Evolutionary conservation across 2,329 filamentous ascomycete genomes (phyloP), one percentile per base, ranked within the genome.

Genomic region (Claviceps quebecensis): DNA sequence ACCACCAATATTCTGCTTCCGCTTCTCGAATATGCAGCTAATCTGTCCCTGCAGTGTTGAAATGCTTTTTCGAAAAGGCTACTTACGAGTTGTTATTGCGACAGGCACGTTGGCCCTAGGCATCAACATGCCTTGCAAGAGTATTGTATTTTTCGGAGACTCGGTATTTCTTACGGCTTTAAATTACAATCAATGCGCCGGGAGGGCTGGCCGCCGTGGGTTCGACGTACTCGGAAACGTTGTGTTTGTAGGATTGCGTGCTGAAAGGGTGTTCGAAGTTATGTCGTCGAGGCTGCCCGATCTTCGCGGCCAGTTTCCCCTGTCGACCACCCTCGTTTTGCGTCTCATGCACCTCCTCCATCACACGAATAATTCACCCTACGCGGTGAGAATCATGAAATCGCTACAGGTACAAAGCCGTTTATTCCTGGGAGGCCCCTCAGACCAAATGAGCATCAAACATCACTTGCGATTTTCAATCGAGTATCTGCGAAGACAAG

Each of bases 101-200:
- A 90, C 86, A 1, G 86, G 84, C 1, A 89, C 85, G 0, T 72
- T 89, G 22, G 83, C 83, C 1, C 69, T 90, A 5, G 86, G 86
- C 69, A 84, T 91, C 69, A 91, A 87, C 58, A 87, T 87, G 83
- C 86, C 86, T 9, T 90, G 85, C 63, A 87, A 86, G 63, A 91
- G 86, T 1, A 84, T 89, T 0, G 78, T 88, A 1, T 91, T 91
- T 63, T 75, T 74, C 16, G 84, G 84, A 0, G 85, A 90, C 61
- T 86, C 81, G 0, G 72, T 86, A 2, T 88, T 78, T 60, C 67
- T 91, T 44, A 87, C 84, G 0, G 78, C 85, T 0, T 75, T 90
- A 49, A 87, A 87, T 62, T 91, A 84, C 63, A 78, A 84, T 8
- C 86, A 91, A 63, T 84, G 79, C 7, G 80, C 85, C 52, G 86